These are phyloP conservation scores for Zygoascus tannicola DNA, from an alignment of 805 yeast species.

Conservation along the genomic window DNA sequence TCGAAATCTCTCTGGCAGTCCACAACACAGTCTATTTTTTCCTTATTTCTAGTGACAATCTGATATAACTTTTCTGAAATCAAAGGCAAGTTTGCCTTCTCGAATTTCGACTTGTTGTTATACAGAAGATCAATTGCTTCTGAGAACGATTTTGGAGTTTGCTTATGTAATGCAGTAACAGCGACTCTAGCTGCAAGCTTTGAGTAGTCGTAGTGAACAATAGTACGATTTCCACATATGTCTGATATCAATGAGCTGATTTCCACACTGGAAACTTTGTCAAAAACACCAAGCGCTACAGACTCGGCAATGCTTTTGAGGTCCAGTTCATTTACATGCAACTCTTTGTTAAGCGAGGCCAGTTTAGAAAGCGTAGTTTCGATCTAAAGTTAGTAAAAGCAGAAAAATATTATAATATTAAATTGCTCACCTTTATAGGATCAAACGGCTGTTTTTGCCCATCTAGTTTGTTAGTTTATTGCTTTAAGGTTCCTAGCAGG, in stretches of 20 bases:
- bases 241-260: conserved; percentile 82
- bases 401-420: not conserved
- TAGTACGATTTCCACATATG: conserved; percentile 95
- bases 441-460: conserved; percentile 2
- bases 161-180: conserved; percentile 87
- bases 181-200: conserved; percentile 93
- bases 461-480: not conserved
- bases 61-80: conserved; percentile 57
- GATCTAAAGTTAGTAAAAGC: not conserved
- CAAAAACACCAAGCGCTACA: conserved; percentile 63
- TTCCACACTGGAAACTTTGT: conserved; percentile 92
- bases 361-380: not conserved
- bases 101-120: conserved; percentile 73
- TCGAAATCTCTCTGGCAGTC: conserved; percentile 69
- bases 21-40: conserved; percentile 62
- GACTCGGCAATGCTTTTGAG: conserved; percentile 26
- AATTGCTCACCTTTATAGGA: not conserved
- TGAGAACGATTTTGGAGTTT: conserved; percentile 79
- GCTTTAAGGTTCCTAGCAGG: no score
- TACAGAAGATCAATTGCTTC: conserved; percentile 66
- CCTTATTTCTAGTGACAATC: conserved; percentile 54
- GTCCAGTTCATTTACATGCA: not conserved
- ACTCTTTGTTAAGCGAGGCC: conserved; percentile 32
- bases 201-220: conserved; percentile 97
- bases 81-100: conserved; percentile 58